Base-by-base conservation (phyloP, 768 basidiomycete species). In the Boletus tylopilopsis region DNA sequence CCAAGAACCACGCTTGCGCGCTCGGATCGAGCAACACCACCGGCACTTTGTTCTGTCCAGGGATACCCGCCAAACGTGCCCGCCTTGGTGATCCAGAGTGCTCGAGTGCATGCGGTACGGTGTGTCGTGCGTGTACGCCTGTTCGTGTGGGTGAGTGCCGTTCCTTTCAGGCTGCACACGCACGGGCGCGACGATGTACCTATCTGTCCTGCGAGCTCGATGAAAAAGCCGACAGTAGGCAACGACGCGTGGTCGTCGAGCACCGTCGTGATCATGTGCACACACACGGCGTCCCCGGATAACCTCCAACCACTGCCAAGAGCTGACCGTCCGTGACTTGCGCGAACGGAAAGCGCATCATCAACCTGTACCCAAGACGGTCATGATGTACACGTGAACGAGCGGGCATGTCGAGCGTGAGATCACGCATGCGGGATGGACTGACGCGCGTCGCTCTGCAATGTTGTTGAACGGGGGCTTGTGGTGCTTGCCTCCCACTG, bases 401-500 rank as follows among this genome's bases (percentile, higher is more conserved):
- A 55, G 23, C 1, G 0, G 10, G 2, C 7, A 16, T 32, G 16
- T 6, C 13, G 5, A 1, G 18, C 16, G 11, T 11, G 21, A 5
- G 24, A 5, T n/a, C 6, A 13, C 3, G n/a, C n/a, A 21, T 7
- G 23, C n/a, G 5, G 5, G 18, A 45, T 24, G 25, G 8, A 55
- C 62, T 49, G 18, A 64, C 60, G 45, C n/a, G n/a, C n/a, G n/a
- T n/a, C n/a, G n/a, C n/a, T n/a, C n/a, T n/a, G n/a, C n/a, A n/a
- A n/a, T n/a, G n/a, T n/a, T n/a, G n/a, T n/a, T n/a, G n/a, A n/a
- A n/a, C n/a, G n/a, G n/a, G n/a, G n/a, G 45, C 18, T 64, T 60
- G 37, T 64, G 63, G 1, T 36, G 42, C 19, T 56, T 54, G 5
- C 56, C 58, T 57, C 53, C 55, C 57, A 63, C 55, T 63, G 21